phyloP scores from a whole-genome alignment of 192 early-diverging fungal species.

The Phlyctochytrium arcticum region DNA sequence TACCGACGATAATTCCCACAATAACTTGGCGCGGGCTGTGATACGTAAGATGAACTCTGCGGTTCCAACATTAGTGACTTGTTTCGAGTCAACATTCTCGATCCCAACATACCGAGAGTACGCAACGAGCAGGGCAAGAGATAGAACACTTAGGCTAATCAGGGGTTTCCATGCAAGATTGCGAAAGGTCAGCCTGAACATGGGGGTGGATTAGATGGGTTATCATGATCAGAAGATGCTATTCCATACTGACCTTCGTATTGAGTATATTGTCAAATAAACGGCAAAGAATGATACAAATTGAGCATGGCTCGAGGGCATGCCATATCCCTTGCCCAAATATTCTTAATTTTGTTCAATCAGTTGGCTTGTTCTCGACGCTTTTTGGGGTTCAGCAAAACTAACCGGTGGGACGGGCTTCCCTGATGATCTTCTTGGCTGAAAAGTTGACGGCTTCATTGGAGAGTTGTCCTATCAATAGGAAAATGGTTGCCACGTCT shows the following conservation, averaged over 20 bases:
- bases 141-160: slow-evolving; percentile 17
- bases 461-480: slow-evolving; percentile 66
- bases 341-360: slow-evolving; percentile 44
- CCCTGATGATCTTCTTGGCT: slow-evolving; percentile 56
- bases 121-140: slow-evolving; percentile 33
- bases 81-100: neutral
- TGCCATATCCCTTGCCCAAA: slow-evolving; percentile 72
- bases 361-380: neutral
- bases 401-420: slow-evolving; percentile 64
- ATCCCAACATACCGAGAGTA: slow-evolving; percentile 38
- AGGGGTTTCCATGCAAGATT: slow-evolving; percentile 35
- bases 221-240: neutral
- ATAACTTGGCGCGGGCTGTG: slow-evolving; percentile 72
- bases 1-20: slow-evolving; percentile 57
- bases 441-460: slow-evolving; percentile 64
- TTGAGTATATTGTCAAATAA: slow-evolving; percentile 51
- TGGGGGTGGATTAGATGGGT: neutral
- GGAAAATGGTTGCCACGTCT: slow-evolving; percentile 51
- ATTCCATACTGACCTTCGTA: slow-evolving; percentile 34
- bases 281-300: slow-evolving; percentile 74
- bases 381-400: too few relatives aligned
- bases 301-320: slow-evolving; percentile 81
- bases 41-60: slow-evolving; percentile 67
- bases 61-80: neutral
- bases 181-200: slow-evolving; percentile 13